Evolutionary conservation across 331 rosid species (phyloP).

Genomic region (Quercus tomentella): DNA sequence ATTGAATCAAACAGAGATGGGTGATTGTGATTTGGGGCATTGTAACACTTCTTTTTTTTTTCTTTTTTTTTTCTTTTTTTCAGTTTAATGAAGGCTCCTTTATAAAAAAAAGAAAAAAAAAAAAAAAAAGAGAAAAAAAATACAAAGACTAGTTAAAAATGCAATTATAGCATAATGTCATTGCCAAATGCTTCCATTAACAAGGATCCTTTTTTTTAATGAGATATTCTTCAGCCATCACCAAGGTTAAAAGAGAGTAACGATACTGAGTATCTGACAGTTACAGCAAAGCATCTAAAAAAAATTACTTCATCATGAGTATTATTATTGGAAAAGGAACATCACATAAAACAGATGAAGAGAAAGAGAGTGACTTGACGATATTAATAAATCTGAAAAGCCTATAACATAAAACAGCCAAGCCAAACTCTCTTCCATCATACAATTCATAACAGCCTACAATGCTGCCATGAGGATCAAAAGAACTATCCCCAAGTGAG

Average conservation of each 20-base stretch:
- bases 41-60: too few relatives aligned
- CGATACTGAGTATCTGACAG: not conserved
- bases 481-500: not conserved
- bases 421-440: not conserved
- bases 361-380: not conserved
- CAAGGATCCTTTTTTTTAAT: not conserved
- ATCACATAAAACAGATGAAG: not conserved
- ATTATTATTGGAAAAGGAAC: not conserved
- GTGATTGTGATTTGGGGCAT: too few relatives aligned
- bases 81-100: too few relatives aligned
- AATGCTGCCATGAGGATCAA: not conserved
- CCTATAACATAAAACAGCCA: not conserved
- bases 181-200: not conserved
- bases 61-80: rapidly evolving
- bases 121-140: too few relatives aligned
- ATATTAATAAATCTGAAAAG: not conserved
- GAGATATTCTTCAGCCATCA: not conserved
- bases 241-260: not conserved
- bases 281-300: not conserved
- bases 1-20: too few relatives aligned
- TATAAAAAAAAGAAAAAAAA: not conserved
- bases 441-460: not conserved
- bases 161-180: not conserved
- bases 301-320: not conserved
- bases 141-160: not conserved